Evolutionary conservation across 2,329 filamentous ascomycete species (phyloP).

Genomic region (Claviceps capensis): DNA sequence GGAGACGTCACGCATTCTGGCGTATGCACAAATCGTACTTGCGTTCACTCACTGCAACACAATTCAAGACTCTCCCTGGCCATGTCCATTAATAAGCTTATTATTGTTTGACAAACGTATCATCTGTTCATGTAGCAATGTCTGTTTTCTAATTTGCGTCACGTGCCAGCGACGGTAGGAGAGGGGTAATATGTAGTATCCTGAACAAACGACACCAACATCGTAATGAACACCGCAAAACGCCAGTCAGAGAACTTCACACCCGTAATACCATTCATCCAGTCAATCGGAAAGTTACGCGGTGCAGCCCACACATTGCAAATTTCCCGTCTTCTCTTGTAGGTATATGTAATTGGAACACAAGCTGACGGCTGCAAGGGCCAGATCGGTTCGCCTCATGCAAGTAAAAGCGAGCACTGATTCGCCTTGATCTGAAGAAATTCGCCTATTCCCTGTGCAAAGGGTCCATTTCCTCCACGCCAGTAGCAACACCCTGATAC

Average conservation of each 20-base stretch:
- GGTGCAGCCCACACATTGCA: not conserved
- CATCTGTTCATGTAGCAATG: slow-evolving; percentile 20
- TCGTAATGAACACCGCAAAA: slow-evolving; percentile 11
- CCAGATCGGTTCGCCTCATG: too few species aligned
- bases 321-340: not conserved
- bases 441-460: slow-evolving; percentile 28
- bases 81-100: not conserved
- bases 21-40: too few species aligned
- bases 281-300: not conserved
- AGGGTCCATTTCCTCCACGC: slow-evolving; percentile 55
- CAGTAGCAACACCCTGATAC: slow-evolving; percentile 45
- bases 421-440: not conserved
- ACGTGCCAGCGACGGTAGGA: slow-evolving; percentile 18
- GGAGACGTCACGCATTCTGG: too few species aligned
- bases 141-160: slow-evolving; percentile 13
- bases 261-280: not conserved
- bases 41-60: too few species aligned
- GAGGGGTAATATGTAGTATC: slow-evolving; percentile 6
- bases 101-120: slow-evolving; percentile 18
- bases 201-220: slow-evolving; percentile 14
- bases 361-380: not conserved
- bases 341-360: not conserved
- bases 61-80: not conserved
- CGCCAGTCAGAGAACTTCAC: slow-evolving; percentile 5
- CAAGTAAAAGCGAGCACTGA: too few species aligned